Base-by-base conservation (phyloP, 208 protist genomes). In the Strigomonas galati region DNA sequence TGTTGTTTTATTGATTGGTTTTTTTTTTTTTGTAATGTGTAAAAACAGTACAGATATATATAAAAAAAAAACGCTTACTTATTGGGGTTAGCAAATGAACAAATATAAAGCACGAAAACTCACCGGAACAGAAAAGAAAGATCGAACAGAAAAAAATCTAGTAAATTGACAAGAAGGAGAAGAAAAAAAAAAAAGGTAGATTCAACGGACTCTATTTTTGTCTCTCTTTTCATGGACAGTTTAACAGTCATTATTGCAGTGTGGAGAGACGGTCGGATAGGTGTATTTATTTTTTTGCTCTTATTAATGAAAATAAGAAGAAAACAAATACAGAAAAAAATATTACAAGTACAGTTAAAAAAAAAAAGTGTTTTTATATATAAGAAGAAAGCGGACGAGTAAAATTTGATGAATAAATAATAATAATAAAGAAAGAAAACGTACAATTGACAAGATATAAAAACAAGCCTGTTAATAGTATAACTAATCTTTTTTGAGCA, bases 371-470 rank as follows among this genome's bases (percentile, higher is more conserved):
- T 48, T 49, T 6, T 30, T 28, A 7, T 30, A 9, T 30, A 62
- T 48, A 46, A 49, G 26, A 14, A 54, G 7, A 49, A 10, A n/a
- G 48, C 7, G 32, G 6, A 48, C n/a, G n/a, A n/a, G n/a, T n/a
- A n/a, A n/a, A n/a, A n/a, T n/a, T n/a, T 6, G 3, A 49, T 23
- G 49, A 19, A 62, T 9, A 52, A 26, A 37, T 24, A 62, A 55
- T 46, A 65, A 19, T 64, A 64, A 66, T 35, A 30, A 64, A 63
- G 57, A 51, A n/a, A 32, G 19, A 40, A 54, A 32, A 62, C 21
- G 37, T 21, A 53, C 15, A 49, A 31, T 21, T 14, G 51, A 46
- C 28, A 17, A 69, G 14, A 17, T 44, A 32, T 55, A 9, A 5
- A 46, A 32, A 35, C 15, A 31, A 14, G 26, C 0, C 28, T 54